These are phyloP conservation scores for Nakataea oryzae DNA, from an alignment of 2,329 filamentous ascomycete species.

Conservation along the genomic window DNA sequence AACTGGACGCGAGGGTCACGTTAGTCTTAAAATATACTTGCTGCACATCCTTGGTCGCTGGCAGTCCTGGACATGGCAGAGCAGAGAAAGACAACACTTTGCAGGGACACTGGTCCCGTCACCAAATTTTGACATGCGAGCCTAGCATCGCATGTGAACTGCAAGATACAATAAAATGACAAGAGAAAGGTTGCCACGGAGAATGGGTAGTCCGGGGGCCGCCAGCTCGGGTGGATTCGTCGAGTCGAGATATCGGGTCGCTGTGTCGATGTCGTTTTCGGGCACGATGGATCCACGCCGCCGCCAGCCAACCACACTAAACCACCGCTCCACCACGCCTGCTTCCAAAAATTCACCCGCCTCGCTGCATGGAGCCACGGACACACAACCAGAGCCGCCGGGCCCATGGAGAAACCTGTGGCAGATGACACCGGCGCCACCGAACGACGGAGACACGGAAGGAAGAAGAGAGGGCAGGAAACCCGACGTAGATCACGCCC, in stretches of 20 bases:
- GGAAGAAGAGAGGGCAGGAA: not conserved
- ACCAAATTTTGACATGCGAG: not conserved
- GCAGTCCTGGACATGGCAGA: not conserved
- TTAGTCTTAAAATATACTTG: not conserved
- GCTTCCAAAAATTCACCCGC: not conserved
- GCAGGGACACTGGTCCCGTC: not conserved
- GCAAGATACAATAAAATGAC: not conserved
- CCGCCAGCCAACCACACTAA: not conserved
- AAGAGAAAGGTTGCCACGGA: not conserved
- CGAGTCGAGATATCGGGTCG: not conserved
- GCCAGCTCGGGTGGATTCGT: not conserved
- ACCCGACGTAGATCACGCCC: too few species aligned
- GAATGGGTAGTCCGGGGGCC: not conserved
- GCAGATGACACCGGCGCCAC: too few species aligned
- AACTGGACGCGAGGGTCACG: constrained; percentile 28
- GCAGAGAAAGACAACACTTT: not conserved
- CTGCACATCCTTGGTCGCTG: not conserved
- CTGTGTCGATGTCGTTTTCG: not conserved
- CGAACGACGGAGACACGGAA: not conserved
- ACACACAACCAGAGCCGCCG: not conserved
- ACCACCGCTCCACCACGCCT: not conserved
- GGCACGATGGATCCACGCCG: not conserved
- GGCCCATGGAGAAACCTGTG: too few species aligned
- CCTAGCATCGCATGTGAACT: not conserved
- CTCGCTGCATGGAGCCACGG: not conserved